phyloP scores from a whole-genome alignment of 176 grass and related monocot species.

The Cenchrus americanus region DNA sequence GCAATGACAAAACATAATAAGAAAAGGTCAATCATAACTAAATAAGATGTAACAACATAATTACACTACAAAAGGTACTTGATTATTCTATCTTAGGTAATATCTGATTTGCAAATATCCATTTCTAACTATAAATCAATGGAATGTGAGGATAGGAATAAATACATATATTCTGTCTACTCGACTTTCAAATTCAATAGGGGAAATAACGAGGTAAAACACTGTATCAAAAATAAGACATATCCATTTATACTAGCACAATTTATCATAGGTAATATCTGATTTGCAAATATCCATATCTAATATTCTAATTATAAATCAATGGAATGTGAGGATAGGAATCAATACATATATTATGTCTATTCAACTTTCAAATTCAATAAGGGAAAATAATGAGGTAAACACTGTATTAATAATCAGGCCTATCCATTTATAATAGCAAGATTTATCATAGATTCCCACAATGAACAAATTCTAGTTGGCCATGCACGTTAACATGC shows the following conservation, averaged over 20 bases:
- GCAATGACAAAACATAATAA: conserved; percentile 31
- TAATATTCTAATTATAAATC: neutral
- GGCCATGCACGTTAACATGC: neutral
- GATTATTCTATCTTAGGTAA: neutral
- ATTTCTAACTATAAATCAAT: neutral
- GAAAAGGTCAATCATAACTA: conserved; percentile 9
- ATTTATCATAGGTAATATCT: neutral
- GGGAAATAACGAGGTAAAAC: neutral
- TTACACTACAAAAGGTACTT: neutral
- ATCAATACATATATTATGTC: neutral
- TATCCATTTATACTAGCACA: too few species aligned
- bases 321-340: neutral
- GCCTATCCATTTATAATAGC: too few species aligned
- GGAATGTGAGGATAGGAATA: neutral
- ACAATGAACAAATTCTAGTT: neutral
- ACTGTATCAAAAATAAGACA: neutral
- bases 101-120: conserved; percentile 1
- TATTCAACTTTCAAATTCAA: neutral
- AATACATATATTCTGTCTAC: neutral
- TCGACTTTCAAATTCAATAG: neutral
- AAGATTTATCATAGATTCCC: neutral
- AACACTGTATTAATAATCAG: neutral
- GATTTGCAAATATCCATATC: conserved; percentile 10
- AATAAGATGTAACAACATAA: neutral
- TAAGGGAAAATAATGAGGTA: neutral